Conservation (phyloP, 441 rosid genomes). For the Syzygium syzygioides region DNA sequence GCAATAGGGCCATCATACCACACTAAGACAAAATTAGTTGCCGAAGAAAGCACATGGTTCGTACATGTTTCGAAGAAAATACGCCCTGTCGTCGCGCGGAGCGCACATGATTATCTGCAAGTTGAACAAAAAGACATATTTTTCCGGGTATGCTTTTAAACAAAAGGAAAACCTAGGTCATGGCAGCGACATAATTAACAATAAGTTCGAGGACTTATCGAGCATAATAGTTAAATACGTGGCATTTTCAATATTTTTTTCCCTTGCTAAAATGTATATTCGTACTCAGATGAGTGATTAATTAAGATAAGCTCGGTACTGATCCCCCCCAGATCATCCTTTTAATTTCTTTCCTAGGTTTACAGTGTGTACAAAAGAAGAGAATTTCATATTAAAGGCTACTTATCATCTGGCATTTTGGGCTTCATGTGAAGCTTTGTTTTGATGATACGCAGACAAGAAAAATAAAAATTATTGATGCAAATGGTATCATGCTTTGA, state of each 20-base stretch:
- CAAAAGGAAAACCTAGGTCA: not conserved
- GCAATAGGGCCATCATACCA: not conserved
- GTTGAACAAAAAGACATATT: not conserved
- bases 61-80: not conserved
- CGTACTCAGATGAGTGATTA: not conserved
- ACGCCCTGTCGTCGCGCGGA: rapidly evolving
- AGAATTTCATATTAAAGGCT: not conserved
- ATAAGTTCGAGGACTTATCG: not conserved
- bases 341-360: not conserved
- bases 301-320: not conserved
- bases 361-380: not conserved
- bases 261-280: not conserved
- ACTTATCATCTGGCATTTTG: not conserved
- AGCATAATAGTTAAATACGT: not conserved
- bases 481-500: not conserved
- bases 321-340: not conserved
- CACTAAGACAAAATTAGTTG: not conserved
- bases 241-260: not conserved
- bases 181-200: not conserved
- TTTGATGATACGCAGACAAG: not conserved
- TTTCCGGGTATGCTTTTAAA: not conserved
- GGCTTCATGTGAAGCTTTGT: not conserved
- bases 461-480: not conserved
- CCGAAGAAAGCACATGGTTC: not conserved
- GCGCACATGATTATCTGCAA: not conserved